Conservation (phyloP, 2,329 filamentous ascomycete species). For the Lasiodiplodia sp. region DNA sequence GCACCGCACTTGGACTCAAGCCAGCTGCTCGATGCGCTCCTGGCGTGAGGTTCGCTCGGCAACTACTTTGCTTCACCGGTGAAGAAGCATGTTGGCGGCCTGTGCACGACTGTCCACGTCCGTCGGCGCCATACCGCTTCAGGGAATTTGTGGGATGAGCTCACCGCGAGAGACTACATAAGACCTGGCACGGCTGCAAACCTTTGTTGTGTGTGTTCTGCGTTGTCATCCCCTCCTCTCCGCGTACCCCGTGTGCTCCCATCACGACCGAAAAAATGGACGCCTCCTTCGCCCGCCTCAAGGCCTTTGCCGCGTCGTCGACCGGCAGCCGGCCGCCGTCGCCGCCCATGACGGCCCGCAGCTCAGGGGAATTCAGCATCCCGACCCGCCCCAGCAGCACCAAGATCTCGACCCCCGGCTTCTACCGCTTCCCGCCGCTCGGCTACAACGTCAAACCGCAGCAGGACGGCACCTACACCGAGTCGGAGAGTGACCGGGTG, state of each 20-base stretch:
- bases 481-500: background rate
- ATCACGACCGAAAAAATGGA: background rate
- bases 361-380: background rate
- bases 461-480: background rate
- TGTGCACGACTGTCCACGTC: constrained; percentile 15
- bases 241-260: too few species aligned
- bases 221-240: background rate
- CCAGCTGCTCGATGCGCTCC: background rate
- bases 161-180: constrained; percentile 4
- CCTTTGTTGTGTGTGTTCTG: background rate
- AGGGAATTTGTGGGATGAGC: constrained; percentile 10
- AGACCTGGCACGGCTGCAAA: background rate
- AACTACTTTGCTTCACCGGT: background rate
- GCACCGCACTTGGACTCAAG: background rate
- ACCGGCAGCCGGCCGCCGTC: background rate
- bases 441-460: constrained; percentile 12
- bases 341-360: background rate
- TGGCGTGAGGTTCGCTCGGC: background rate
- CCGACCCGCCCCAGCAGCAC: background rate
- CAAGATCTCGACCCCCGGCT: constrained; percentile 2
- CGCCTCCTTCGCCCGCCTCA: background rate
- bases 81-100: constrained; percentile 6
- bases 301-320: background rate
- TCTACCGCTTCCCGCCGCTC: constrained; percentile 5
- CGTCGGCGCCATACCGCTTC: constrained; percentile 2